Base-by-base conservation (phyloP, 495 filamentous ascomycete species). In the Hypomontagnella submonticulosa region DNA sequence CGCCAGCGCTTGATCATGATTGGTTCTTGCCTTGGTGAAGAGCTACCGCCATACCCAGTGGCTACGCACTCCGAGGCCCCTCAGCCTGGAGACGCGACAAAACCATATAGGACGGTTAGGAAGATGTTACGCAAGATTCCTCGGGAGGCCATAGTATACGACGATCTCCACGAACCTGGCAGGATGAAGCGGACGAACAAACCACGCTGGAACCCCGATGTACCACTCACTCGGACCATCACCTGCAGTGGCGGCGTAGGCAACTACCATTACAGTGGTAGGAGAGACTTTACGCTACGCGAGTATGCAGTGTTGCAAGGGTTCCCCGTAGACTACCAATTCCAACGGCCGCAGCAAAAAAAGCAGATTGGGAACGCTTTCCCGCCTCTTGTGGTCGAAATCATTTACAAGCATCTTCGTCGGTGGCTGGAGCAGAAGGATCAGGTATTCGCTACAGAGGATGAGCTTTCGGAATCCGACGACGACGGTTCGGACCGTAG, bases 281-380 rank as follows among this genome's bases (percentile, higher is more conserved):
- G 59, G n/a, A 75, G 94, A 0, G 73, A 80, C 0, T 91, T 90
- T 56, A 96, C 90, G 0, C 63, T 84, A 0, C 84, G 89, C 0
- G 95, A 99, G 63, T 84, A 90, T 33, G 91, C 94, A 0, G 80
- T 84, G 9, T 69, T 97, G 2, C 90, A 95, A 58, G 87, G 86
- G 0, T 97, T 97, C 49, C 92, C 92, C 0, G 10, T 77, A 0
- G 74, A 78, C 1, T 89, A 92, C 75, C 71, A 77, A 2, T 97
- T 97, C 61, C 67, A 75, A 0, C 75, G 74, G 0, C 74, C 67
- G 0, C 61, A 73, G 4, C 76, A 87, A 1, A 86, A 84, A 57
- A 88, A 81, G 64, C 91, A 95, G 70, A 91, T 97, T 61, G 94
- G 94, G 0, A 97, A 98, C 72, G 92, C 92, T 0, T 92, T 96